Evolutionary conservation across 2,329 filamentous ascomycete species (phyloP), one percentile per base, ranked within the genome.

Genomic region (Cryphonectria carpinicola): DNA sequence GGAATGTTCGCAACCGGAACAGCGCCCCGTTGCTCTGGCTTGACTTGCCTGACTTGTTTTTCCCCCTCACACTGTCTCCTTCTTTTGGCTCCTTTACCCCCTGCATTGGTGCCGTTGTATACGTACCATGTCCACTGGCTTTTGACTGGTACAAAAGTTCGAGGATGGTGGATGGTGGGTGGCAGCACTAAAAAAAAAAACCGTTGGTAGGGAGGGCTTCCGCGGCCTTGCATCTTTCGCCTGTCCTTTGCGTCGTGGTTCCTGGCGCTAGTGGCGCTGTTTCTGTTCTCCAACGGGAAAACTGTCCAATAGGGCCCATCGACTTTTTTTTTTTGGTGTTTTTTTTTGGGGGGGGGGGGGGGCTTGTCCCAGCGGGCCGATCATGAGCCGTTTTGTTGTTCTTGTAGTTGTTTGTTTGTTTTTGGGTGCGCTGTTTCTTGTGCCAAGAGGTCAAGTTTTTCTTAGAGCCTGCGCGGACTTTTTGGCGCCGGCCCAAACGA

Each of bases 381-480:
- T 41, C 61, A n/a, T 17, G n/a, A n/a, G 25, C 54, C 54, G 61
- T 35, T 11, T 49, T 49, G 43, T 49, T 49, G 46, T 49, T 39
- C 22, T 62, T 37, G 58, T 62, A 22, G 43, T 22, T 49, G 60
- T 10, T 37, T 39, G 37, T 39, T 39, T 39, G 37, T 39, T 39
- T 39, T 39, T 17, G 22, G 35, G 35, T n/a, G 46, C 46, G 46
- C 22, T 58, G 54, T 32, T 13, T 56, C 13, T 46, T 28, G 39
- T 64, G 37, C 61, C 46, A 64, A 39, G 19, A 61, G 32, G 58
- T n/a, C 58, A 61, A 61, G 58, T 61, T 61, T 61, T 61, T 61
- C 35, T 22, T 61, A 61, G 58, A 22, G 19, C 58, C 6, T 61
- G 35, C 58, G 32, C 35, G 39, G 35, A 35, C 8, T 14, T 39